phyloP scores from a whole-genome alignment of 2,329 filamentous ascomycete genomes.

The Phialophora expanda region DNA sequence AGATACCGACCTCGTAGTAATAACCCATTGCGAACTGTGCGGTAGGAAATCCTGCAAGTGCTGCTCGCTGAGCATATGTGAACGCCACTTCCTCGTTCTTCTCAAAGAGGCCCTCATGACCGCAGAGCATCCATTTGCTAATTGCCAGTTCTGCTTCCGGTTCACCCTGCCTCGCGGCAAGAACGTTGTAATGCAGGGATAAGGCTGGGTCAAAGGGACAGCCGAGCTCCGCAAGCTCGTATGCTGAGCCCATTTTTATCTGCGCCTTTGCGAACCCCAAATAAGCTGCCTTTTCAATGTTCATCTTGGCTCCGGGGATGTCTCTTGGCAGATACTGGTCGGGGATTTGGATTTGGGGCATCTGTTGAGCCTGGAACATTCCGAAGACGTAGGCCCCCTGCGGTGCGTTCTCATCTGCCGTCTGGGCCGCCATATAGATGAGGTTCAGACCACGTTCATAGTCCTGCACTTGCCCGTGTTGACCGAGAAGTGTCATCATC shows the following conservation, averaged over 20 bases:
- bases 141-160: slow-evolving; percentile 93
- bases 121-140: slow-evolving; percentile 98
- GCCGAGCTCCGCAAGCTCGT: slow-evolving; percentile 89
- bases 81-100: slow-evolving; percentile 97
- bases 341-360: slow-evolving; percentile 87
- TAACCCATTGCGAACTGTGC: slow-evolving; percentile 97
- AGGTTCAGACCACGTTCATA: slow-evolving; percentile 77
- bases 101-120: slow-evolving; percentile 86
- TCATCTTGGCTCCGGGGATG: slow-evolving; percentile 74
- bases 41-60: slow-evolving; percentile 78
- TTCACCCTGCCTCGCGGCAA: slow-evolving; percentile 90
- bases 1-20: slow-evolving; percentile 95
- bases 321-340: slow-evolving; percentile 72
- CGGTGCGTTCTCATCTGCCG: slow-evolving; percentile 92
- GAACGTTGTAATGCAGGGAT: slow-evolving; percentile 92
- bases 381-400: slow-evolving; percentile 95
- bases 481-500: slow-evolving; percentile 96
- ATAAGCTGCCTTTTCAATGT: slow-evolving; percentile 95
- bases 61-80: slow-evolving; percentile 86
- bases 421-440: slow-evolving; percentile 80
- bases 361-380: slow-evolving; percentile 87
- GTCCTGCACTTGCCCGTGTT: slow-evolving; percentile 88
- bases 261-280: slow-evolving; percentile 96
- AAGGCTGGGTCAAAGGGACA: slow-evolving; percentile 94
- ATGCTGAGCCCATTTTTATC: slow-evolving; percentile 94